Percentiles rank a stretch among this genome's conserved stretches.
Conservation (phyloP, 805 yeast genomes). For the Priceomyces melissophilus region DNA sequence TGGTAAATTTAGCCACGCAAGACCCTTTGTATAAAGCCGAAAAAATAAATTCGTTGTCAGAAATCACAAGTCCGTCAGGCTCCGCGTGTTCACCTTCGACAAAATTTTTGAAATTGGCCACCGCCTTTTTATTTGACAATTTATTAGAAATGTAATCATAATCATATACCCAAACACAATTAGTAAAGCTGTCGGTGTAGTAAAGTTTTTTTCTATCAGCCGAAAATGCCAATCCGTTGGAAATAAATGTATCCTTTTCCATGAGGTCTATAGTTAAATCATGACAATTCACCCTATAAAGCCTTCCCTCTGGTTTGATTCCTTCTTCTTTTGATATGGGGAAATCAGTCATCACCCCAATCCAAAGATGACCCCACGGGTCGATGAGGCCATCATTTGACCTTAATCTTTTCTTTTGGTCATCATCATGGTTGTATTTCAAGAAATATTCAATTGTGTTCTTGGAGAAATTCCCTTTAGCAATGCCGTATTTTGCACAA, state of each 20-base stretch:
- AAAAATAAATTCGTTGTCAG: constrained; percentile 53
- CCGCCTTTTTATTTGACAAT: constrained; percentile 25
- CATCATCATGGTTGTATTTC: constrained; percentile 30
- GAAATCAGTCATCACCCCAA: constrained; percentile 76
- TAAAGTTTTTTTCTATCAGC: constrained; percentile 24
- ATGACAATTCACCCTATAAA: constrained; percentile 31
- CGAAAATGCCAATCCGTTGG: constrained; percentile 60
- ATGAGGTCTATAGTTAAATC: constrained; percentile 29
- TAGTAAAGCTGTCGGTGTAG: constrained; percentile 41
- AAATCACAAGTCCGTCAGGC: constrained; percentile 79
- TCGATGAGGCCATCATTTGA: constrained; percentile 85
- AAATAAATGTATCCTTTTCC: constrained; percentile 42
- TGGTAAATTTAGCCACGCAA: constrained; percentile 51
- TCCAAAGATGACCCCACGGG: constrained; percentile 71
- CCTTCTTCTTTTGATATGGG: constrained; percentile 24
- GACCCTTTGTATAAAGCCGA: constrained; percentile 65
- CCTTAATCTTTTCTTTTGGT: constrained; percentile 21
- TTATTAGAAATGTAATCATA: constrained; percentile 27
- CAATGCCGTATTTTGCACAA: constrained; percentile 67
- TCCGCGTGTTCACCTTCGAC: constrained; percentile 36
- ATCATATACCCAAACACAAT: constrained; percentile 35
- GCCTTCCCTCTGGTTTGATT: constrained; percentile 48
- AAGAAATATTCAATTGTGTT: constrained; percentile 38
- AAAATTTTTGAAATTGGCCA: constrained; percentile 16
- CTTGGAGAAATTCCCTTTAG: constrained; percentile 45